Base-by-base conservation (phyloP, 169 alveolate genomes). In the Condylostoma magnum region DNA sequence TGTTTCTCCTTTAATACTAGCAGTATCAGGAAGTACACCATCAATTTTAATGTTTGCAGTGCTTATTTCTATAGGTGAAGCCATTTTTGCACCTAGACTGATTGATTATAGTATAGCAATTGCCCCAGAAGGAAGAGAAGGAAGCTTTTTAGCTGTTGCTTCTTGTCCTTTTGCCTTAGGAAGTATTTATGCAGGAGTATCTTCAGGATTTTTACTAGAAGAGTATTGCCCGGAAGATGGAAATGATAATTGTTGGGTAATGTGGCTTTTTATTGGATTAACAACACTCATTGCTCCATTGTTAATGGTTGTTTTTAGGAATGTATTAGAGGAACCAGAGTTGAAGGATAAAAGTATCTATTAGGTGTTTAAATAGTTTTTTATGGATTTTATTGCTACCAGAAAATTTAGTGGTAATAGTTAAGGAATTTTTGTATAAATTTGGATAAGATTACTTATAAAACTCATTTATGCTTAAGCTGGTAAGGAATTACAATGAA, bases 51-150 rank as follows among this genome's bases (percentile, higher is more conserved):
- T 69, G 54, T 80, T 80, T 71, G 69, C 68, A 3, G 28, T 69
- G 4, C 36, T 60, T n/a, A 60, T 75, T 18, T 44, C 89, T 10
- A 10, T 82, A 20, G 89, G 86, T 3, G 85, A 76, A 47, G 47
- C 83, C 3, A 37, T 74, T 20, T 57, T 68, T 67, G 30, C 57
- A 20, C 85, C 89, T 28, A 68, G 85, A 18, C 55, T 82, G 3
- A 58, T 63, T 30, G 89, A 82, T 33, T 69, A 58, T 57, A 65
- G 74, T 20, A 37, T 76, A 6, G 41, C 43, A 2, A 15, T 54
- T 10, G 83, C 83, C 6, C 60, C 33, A 51, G 48, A 41, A 41
- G 86, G 86, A 1, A 20, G 51, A 33, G 89, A 82, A 58, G 89
- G 86, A 0, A 76, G 66, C n/a, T 77, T 46, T 50, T 52, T 69